Evolutionary conservation across 1,284 basidiomycete species (phyloP), one percentile per base, ranked within the genome.

Genomic region (Schizophyllum commune): DNA sequence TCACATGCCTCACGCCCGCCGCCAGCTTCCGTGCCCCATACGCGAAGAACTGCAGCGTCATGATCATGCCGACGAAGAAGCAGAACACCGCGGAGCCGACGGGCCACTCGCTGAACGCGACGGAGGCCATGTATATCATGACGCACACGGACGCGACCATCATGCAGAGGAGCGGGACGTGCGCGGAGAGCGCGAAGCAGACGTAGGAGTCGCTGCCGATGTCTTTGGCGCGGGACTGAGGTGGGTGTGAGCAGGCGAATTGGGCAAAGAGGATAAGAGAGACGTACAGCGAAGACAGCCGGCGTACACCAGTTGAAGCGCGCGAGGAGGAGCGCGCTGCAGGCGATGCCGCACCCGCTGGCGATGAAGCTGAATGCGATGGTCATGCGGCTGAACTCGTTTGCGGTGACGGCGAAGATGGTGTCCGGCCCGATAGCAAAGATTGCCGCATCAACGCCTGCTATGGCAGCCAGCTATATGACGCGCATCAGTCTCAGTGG

Each of bases 151-250:
- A 75, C 9, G 84, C 80, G 53, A 76, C 60, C 62, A 86, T 75
- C 75, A 85, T 80, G 68, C 81, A 82, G 15, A 88, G 63, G 0
- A 80, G 77, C 0, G 88, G 86, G 20, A 86, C 73, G 22, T 86
- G 80, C 15, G 87, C 78, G 2, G 83, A 82, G 19, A 89, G 75
- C 51, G 82, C 75, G 71, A 89, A 89, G 72, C 87, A 89, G 61
- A 86, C 74, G 69, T 84, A 86, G 9, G 79, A 78, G 51, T 56
- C 60, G 34, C 73, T 74, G 66, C 83, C 84, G 17, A 89, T 65
- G 68, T 88, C 87, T 9, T 69, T 70, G 0, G 86, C 82, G 56
- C 81, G 75, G 32, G 60, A 69, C 83, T 86, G 68, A 13, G 57
- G 22, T 21, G 55, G 22, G n/a, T 60, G 32, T 21, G 32, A 55